phyloP scores from a whole-genome alignment of 495 filamentous ascomycete species.

The Lophiostoma macrostomum region DNA sequence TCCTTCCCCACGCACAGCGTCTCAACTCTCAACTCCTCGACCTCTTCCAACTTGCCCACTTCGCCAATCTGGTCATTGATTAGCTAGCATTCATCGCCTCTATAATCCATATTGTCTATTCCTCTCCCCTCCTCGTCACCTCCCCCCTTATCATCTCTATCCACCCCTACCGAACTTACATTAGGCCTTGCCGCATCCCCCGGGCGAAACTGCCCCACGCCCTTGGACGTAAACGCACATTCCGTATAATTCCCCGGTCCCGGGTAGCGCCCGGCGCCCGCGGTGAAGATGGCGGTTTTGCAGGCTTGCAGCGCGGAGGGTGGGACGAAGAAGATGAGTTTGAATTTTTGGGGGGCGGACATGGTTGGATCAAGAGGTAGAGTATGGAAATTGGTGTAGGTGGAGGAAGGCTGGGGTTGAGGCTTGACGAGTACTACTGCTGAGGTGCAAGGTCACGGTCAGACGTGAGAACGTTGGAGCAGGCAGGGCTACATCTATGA shows the following conservation, averaged over 20 bases:
- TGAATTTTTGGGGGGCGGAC: conserved; percentile 42
- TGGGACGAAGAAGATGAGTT: conserved; percentile 60
- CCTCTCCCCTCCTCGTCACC: background rate
- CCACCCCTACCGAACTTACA: conserved; percentile 9
- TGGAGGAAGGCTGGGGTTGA: too few species aligned
- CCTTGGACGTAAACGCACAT: conserved; percentile 54
- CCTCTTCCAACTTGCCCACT: conserved; percentile 49
- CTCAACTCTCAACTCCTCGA: conserved; percentile 54
- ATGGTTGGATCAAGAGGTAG: background rate
- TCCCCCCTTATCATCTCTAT: background rate
- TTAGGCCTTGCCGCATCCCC: conserved; percentile 55
- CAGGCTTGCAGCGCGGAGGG: conserved; percentile 46
- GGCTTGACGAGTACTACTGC: too few species aligned
- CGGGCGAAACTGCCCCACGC: conserved; percentile 61
- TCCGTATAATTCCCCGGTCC: conserved; percentile 59
- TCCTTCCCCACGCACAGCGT: conserved; percentile 52
- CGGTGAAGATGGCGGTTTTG: conserved; percentile 62
- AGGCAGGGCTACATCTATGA: too few species aligned
- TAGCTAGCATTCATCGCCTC: background rate
- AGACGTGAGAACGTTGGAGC: too few species aligned
- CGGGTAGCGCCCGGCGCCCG: conserved; percentile 61
- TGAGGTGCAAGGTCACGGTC: too few species aligned
- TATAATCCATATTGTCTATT: too few species aligned
- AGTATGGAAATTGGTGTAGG: too few species aligned
- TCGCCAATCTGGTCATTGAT: conserved; percentile 45